A percentile compares a stretch with the other conserved stretches of the same genome.
Evolutionary conservation across 495 filamentous ascomycete species (phyloP).

Genomic region (Daldinia decipiens): DNA sequence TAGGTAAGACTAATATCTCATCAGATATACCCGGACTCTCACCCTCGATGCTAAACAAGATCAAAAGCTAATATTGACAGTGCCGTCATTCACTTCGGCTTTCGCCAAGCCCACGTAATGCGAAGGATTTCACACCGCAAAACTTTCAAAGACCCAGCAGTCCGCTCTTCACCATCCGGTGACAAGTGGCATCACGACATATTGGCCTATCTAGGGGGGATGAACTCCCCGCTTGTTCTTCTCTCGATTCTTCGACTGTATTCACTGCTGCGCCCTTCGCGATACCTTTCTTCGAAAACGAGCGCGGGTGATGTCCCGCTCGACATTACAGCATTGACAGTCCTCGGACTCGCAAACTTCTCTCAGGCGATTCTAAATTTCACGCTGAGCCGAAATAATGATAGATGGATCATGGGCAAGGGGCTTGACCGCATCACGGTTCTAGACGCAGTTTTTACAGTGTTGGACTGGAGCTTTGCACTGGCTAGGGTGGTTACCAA

Average conservation of each 20-base stretch:
- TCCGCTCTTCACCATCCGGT: not conserved
- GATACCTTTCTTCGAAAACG: not conserved
- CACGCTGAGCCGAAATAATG: not conserved
- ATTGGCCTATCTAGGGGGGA: not conserved
- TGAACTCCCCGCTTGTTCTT: not conserved
- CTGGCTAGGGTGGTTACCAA: not conserved
- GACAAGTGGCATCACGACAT: slow-evolving; percentile 4
- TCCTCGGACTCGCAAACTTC: not conserved
- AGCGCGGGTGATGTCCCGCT: not conserved
- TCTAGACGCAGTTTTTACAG: not conserved
- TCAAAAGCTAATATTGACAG: not conserved
- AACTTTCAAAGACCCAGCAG: not conserved
- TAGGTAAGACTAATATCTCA: not conserved
- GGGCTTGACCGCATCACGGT: not conserved
- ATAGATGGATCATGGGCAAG: not conserved
- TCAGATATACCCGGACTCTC: not conserved
- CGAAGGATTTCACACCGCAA: not conserved
- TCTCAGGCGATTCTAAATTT: slow-evolving; percentile 4
- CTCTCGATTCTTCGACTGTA: not conserved
- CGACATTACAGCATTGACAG: not conserved
- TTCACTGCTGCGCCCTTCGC: not conserved
- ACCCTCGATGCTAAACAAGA: not conserved
- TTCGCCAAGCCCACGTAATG: slow-evolving; percentile 3
- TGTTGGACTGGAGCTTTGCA: not conserved
- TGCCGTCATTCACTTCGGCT: slow-evolving; percentile 1